phyloP scores from a whole-genome alignment of 176 grass and related monocot genomes.

The Triticum dicoccoides region DNA sequence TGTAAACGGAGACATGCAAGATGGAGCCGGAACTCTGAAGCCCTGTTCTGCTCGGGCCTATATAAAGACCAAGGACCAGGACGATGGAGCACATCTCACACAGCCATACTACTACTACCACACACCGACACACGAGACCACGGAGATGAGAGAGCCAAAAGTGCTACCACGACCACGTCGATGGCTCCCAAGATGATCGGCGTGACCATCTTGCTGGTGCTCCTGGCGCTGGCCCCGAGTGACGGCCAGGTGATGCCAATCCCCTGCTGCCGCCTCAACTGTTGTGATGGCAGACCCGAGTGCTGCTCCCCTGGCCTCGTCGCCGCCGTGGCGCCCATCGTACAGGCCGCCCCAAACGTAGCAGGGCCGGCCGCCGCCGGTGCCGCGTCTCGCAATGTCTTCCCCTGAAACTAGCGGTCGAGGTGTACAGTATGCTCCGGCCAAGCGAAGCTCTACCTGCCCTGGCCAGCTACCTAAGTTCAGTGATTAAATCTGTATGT shows the following conservation, averaged over 20 bases:
- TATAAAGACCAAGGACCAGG: no score
- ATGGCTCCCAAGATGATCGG: conserved; percentile 14
- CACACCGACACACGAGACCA: no score
- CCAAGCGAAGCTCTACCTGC: not conserved
- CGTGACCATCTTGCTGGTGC: conserved; percentile 2
- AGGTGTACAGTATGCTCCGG: not conserved
- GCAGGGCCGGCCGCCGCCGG: not conserved
- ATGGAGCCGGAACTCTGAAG: not conserved
- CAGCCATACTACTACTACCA: no score
- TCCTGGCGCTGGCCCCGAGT: conserved; percentile 35
- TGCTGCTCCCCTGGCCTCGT: conserved; percentile 14
- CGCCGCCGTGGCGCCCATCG: not conserved
- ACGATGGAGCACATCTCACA: not conserved
- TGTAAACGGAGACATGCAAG: no score
- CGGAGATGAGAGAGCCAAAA: no score
- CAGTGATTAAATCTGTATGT: no score
- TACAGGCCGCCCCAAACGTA: not conserved
- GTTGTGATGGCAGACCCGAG: conserved; percentile 47
- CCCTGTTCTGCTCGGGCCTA: not conserved
- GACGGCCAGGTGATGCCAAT: conserved; percentile 38
- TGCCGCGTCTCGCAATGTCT: conserved; percentile 23
- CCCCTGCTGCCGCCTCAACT: conserved; percentile 41
- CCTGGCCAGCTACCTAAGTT: no score
- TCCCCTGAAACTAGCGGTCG: not conserved
- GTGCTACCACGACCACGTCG: not conserved